Evolutionary conservation across 2,329 filamentous ascomycete species (phyloP).

Genomic region (Atkinsonella texensis): DNA sequence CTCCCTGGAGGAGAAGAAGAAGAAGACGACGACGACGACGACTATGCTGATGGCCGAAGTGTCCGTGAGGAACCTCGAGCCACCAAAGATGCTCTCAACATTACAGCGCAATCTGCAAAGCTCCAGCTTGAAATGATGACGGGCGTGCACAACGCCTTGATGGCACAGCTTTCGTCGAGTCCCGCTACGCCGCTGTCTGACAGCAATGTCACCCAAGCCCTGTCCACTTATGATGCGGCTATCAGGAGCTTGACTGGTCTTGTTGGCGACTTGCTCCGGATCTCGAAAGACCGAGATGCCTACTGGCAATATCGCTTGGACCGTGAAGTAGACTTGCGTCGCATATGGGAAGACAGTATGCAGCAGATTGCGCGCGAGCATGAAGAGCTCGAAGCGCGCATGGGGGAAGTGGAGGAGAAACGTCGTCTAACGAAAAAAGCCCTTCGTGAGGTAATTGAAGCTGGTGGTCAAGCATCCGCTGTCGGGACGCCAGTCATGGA

Average conservation of each 20-base stretch:
- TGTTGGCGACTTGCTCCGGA: slow-evolving; percentile 76
- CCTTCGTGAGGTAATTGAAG: slow-evolving; percentile 71
- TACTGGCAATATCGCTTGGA: slow-evolving; percentile 96
- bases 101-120: slow-evolving; percentile 89
- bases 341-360: slow-evolving; percentile 99
- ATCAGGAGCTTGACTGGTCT: slow-evolving; percentile 78
- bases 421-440: slow-evolving; percentile 81
- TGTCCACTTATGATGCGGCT: slow-evolving; percentile 78
- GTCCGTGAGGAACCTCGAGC: slow-evolving; percentile 60
- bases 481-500: slow-evolving; percentile 18
- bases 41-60: slow-evolving; percentile 63
- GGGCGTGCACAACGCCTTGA: slow-evolving; percentile 71
- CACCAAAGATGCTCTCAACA: slow-evolving; percentile 89
- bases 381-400: slow-evolving; percentile 75
- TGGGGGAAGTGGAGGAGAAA: slow-evolving; percentile 84
- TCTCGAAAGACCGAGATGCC: slow-evolving; percentile 84
- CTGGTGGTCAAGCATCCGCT: slow-evolving; percentile 22
- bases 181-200: slow-evolving; percentile 66
- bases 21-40: slow-evolving; percentile 53
- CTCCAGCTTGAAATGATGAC: slow-evolving; percentile 84
- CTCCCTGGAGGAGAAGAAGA: slow-evolving; percentile 39
- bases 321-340: slow-evolving; percentile 78
- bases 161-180: slow-evolving; percentile 53
- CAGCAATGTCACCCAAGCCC: slow-evolving; percentile 60
- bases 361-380: slow-evolving; percentile 91